Base-by-base conservation (phyloP, 2,329 filamentous ascomycete species). In the Aspergillus sp. region DNA sequence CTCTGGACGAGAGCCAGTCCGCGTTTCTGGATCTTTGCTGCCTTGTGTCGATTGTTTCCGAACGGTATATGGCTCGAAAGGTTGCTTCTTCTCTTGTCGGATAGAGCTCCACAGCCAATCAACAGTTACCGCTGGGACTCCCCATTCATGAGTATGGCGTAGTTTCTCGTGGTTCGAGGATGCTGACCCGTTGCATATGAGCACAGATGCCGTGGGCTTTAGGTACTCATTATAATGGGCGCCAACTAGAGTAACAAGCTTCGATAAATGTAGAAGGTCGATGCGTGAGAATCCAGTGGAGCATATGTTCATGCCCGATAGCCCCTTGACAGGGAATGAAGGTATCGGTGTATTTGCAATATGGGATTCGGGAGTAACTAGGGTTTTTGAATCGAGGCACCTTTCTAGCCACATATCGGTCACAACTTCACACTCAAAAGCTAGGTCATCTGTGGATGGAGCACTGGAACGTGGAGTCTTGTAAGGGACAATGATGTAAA, bases 331-430 rank as follows among this genome's bases (percentile, higher is more conserved):
- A 39, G 86, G 89, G 63, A 91, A 89, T 31, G 78, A 76, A 6
- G 86, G 81, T 61, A 97, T 90, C 2, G 95, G 92, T 6, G 85
- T 86, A 58, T 91, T 92, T 23, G 96, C 82, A 41, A 90, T 82
- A 70, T 95, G 86, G 4, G 84, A 80, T 52, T 80, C 77, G 5
- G 92, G 91, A 31, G 89, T 79, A 47, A 91, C 80, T 65, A 93
- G 84, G 24, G 77, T 78, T 73, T 90, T 95, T 62, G 85, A 85
- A 70, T 93, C 87, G 40, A 99, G 79, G 71, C 93, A 98, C 48
- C 86, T 86, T 75, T 99, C 95, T 52, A 99, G 82, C 84, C 93
- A 99, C 82, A 95, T 96, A 70, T 96, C 92, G 11, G 92, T 98
- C 33, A 96, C 86, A 14, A 80, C 69, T 48, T 80, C 73, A 55